A percentile compares a stretch with the other conserved stretches of the same genome.
These are phyloP conservation scores for Pythium myriotylum DNA, from an alignment of 352 stramenopile genomes.

Conservation along the genomic window DNA sequence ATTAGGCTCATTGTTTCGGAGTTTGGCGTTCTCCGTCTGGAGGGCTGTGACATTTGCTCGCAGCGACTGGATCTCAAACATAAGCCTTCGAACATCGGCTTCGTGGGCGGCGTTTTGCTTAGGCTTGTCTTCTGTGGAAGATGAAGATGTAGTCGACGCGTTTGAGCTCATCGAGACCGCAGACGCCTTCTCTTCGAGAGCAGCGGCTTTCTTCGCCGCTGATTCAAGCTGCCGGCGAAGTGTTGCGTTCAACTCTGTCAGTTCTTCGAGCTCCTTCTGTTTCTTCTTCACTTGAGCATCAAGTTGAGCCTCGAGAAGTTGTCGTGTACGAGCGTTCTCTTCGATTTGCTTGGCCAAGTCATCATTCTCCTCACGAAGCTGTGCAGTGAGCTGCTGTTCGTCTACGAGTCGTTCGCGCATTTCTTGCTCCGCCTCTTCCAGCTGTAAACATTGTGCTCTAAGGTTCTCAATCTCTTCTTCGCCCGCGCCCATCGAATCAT, in stretches of 20 bases:
- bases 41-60: constrained; percentile 52
- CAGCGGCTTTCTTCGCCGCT: constrained; percentile 43
- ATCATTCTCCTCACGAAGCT: constrained; percentile 53
- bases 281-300: constrained; percentile 47
- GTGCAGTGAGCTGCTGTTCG: constrained; percentile 40
- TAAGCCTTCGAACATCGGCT: constrained; percentile 19
- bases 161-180: constrained; percentile 35
- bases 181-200: constrained; percentile 46
- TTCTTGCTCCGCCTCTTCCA: constrained; percentile 53
- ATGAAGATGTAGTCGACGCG: constrained; percentile 13
- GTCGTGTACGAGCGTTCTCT: constrained; percentile 15
- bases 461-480: constrained; percentile 43
- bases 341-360: constrained; percentile 35
- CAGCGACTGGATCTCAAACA: constrained; percentile 63
- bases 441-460: constrained; percentile 52
- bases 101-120: constrained; percentile 13
- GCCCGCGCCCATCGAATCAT: constrained; percentile 23
- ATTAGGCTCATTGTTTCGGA: constrained; percentile 54
- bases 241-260: constrained; percentile 49
- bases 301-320: constrained; percentile 19
- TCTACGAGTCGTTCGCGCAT: constrained; percentile 44
- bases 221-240: constrained; percentile 58
- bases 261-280: constrained; percentile 54
- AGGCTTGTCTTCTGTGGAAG: constrained; percentile 4
- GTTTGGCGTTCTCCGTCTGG: constrained; percentile 54